Base-by-base conservation (phyloP, 2,329 filamentous ascomycete genomes). In the Colletotrichum sp. region DNA sequence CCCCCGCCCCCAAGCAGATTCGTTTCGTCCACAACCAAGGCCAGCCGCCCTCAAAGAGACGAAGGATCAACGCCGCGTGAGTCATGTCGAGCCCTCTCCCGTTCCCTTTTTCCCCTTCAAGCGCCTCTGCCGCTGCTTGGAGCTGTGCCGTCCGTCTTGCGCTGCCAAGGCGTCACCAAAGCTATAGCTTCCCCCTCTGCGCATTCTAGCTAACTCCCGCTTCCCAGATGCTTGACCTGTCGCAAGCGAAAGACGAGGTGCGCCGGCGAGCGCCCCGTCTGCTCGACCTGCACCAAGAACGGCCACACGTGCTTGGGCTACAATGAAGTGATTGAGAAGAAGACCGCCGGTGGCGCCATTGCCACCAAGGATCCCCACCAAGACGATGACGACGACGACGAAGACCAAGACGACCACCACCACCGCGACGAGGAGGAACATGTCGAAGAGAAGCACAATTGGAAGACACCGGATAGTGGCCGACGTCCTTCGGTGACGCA, bases 21-120 rank as follows among this genome's bases (percentile, higher is more conserved):
- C 93, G 94, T 80, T 96, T 96, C 83, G 94, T 96, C 80, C 94
- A 95, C 78, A 95, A 93, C 81, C 94, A 96, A 85, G 94, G 95
- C 77, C 93, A 95, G 79, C 95, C 95, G 65, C 94, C 95, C 77
- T 93, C 93, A 30, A 96, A 96, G 85, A 89, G 94, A 80, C 90
- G 95, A 82, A 90, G 95, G 80, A 95, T 96, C 81, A 95, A 93
- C 85, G 93, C 94, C 81, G 95, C 95, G 92, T 95, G 89, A 85
- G 92, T 90, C 70, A 26, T 71, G 57, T 39, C 59, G 65, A 67
- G 52, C 74, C 36, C 16, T 28, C 60, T 32, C 32, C 13, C 32
- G 13, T n/a, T 8, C 44, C 7, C 34, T 49, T 39, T 67, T 44
- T 8, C 21, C n/a, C 39, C 52, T 32, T 49, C 70, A 62, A 36